A percentile compares a stretch with the other conserved stretches of the same genome.
Conservation (phyloP, 768 basidiomycete species). For the Rhodotorula toruloides region DNA sequence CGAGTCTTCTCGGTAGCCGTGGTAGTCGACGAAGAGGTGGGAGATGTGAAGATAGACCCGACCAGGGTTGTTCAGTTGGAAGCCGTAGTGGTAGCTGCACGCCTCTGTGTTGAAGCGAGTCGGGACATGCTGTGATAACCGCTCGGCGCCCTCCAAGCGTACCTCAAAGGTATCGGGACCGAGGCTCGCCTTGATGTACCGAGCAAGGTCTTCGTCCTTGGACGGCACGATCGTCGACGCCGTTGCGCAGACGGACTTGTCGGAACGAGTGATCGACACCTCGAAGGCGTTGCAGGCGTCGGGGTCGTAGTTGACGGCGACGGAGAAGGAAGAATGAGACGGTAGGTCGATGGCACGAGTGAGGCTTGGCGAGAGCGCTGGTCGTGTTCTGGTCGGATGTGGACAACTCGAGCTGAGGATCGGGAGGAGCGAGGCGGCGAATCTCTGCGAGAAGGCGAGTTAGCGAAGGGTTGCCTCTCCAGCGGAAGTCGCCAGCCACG, state of each 20-base stretch:
- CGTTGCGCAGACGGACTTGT: neutral
- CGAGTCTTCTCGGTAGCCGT: neutral
- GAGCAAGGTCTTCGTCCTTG: neutral
- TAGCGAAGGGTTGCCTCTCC: too few relatives aligned
- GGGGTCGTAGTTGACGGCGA: slow-evolving; percentile 17
- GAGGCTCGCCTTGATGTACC: neutral
- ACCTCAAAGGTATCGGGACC: slow-evolving; percentile 25
- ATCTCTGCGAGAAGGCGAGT: too few relatives aligned
- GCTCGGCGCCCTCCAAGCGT: slow-evolving; percentile 27
- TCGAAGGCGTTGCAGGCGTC: slow-evolving; percentile 26
- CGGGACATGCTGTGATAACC: slow-evolving; percentile 10
- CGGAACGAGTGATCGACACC: slow-evolving; percentile 6
- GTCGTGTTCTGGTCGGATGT: too few relatives aligned
- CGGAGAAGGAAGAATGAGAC: slow-evolving; percentile 4
- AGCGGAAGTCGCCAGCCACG: too few relatives aligned
- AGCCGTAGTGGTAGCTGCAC: slow-evolving; percentile 19
- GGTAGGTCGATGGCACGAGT: neutral
- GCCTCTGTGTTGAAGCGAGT: neutral
- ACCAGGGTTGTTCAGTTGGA: slow-evolving; percentile 12
- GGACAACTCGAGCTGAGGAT: too few relatives aligned
- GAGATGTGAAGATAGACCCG: slow-evolving; percentile 12
- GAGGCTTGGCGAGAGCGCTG: too few relatives aligned
- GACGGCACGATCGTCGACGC: neutral
- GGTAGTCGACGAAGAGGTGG: slow-evolving; percentile 2
- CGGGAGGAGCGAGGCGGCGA: too few relatives aligned